Evolutionary conservation across 306 rosid genomes (phyloP), one percentile per base, ranked within the genome.

Genomic region (Lathyrus tuberosus): DNA sequence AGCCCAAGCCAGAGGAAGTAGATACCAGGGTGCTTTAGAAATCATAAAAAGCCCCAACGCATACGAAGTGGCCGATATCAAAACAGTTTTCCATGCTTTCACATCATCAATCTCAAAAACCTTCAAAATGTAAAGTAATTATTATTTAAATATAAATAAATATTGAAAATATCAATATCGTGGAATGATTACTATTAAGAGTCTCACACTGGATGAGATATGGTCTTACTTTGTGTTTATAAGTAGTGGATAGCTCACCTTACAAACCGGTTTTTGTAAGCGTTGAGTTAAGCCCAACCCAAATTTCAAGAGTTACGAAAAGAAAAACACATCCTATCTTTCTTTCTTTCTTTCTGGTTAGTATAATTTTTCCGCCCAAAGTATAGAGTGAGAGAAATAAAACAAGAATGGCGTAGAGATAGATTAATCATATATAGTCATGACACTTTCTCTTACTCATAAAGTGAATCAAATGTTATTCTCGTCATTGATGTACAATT

Each of bases 1-100:
- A 16, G 92, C 99, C 99, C 99, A 94, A 69, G 99, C 99, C 73
- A 94, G 77, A 80, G 99, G 97, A 77, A 94, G 99, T 48, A 94
- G 84, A 83, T 94, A 94, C 97, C 95, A 94, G 30, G 96, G 99
- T 73, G 95, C 82, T 84, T 94, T 94, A 40, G 96, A 72, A 81
- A 94, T 91, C 91, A 91, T 75, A 58, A 69, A 75, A 60, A 94
- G 89, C 52, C 99, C 97, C 77, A 94, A 26, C 3, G 95, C 87
- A 75, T 88, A 94, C 56, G 99, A 88, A 81, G 95, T 86, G 68
- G 71, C 83, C 1, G 97, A 90, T 86, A 87, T 88, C 73, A 94
- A 70, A 72, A 94, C 89, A 53, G 97, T 74, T 81, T 80, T 90
- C 97, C 92, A 91, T 52, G 97, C 88, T 80, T 87, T 91, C 60